Evolutionary conservation across 2,329 filamentous ascomycete genomes (phyloP), one percentile per base, ranked within the genome.

Genomic region (Fusarium oxysporum): DNA sequence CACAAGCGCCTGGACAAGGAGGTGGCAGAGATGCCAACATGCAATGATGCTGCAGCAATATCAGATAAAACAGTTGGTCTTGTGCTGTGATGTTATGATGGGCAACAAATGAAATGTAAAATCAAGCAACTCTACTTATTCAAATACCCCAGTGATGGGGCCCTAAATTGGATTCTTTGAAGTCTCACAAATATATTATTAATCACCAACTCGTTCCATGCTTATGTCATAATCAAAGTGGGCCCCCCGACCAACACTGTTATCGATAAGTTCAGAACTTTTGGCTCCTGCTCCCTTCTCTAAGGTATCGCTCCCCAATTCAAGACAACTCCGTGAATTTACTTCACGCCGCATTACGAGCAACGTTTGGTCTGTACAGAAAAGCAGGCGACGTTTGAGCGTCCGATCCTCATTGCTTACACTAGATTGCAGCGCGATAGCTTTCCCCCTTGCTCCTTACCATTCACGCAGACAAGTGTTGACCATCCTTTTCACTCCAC

Each of bases 381-480:
- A 48, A 50, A 51, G 40, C n/a, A 48, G 57, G 55, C 48, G 28
- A 40, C 50, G 41, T n/a, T 33, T 25, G 38, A 37, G 47, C 44
- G 45, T 38, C 45, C 32, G 19, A 17, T 53, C 37, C 38, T 55
- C 57, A 23, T 53, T 57, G 48, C 43, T 40, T 65, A 53, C 32
- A 25, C 54, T 58, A 37, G 48, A 40, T 51, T 44, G 43, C 65
- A 62, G 57, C 65, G 53, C 57, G 44, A 60, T 40, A 45, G 44
- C 54, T 45, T 38, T 41, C 57, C 60, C 45, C 44, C 28, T 61
- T 69, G 50, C 60, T 61, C 51, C 58, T 48, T 51, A 23, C 54
- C 57, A 44, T 41, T 38, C 40, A 68, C 70, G 58, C 71, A 78
- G 76, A 77, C 72, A 77, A 78, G 76, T 78, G 76, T 78, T 77